Percentiles rank a stretch among this genome's conserved stretches.
Evolutionary conservation across 495 filamentous ascomycete genomes (phyloP).

Genomic region (Penicillium manginii): DNA sequence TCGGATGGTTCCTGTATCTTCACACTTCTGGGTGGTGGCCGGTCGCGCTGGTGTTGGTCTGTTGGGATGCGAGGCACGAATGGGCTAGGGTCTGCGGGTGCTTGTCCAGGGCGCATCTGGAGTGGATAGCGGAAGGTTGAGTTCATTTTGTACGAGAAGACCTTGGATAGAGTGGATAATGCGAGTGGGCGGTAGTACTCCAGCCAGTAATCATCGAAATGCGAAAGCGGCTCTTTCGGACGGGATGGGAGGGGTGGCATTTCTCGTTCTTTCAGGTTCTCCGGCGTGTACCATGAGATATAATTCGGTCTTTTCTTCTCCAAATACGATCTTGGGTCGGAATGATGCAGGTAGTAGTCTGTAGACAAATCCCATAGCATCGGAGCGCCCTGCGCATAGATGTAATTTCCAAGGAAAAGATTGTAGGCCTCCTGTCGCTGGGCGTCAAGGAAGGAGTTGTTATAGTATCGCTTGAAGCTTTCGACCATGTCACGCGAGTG

Average conservation of each 20-base stretch:
- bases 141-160: conserved; percentile 90
- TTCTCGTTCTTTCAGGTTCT: conserved; percentile 64
- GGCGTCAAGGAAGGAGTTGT: conserved; percentile 95
- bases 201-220: conserved; percentile 96
- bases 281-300: conserved; percentile 86
- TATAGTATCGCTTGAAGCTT: conserved; percentile 98
- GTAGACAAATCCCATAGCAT: conserved; percentile 97
- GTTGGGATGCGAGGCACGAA: conserved; percentile 71
- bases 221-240: conserved; percentile 60
- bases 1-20: conserved; percentile 48
- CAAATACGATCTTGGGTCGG: conserved; percentile 73
- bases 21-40: conserved; percentile 44
- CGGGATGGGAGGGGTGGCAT: conserved; percentile 56
- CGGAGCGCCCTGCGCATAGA: conserved; percentile 84
- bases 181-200: conserved; percentile 92
- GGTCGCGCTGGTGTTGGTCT: conserved; percentile 42
- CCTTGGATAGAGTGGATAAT: conserved; percentile 82
- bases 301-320: conserved; percentile 68
- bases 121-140: conserved; percentile 81
- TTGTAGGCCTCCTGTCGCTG: conserved; percentile 98
- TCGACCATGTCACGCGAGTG: conserved; percentile 98
- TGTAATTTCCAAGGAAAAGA: conserved; percentile 96
- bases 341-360: conserved; percentile 96
- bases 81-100: conserved; percentile 76
- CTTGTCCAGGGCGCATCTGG: conserved; percentile 63